A percentile compares a stretch with the other conserved stretches of the same genome.
Evolutionary conservation across 805 yeast genomes (phyloP).

Genomic region (Candida krabiensis): DNA sequence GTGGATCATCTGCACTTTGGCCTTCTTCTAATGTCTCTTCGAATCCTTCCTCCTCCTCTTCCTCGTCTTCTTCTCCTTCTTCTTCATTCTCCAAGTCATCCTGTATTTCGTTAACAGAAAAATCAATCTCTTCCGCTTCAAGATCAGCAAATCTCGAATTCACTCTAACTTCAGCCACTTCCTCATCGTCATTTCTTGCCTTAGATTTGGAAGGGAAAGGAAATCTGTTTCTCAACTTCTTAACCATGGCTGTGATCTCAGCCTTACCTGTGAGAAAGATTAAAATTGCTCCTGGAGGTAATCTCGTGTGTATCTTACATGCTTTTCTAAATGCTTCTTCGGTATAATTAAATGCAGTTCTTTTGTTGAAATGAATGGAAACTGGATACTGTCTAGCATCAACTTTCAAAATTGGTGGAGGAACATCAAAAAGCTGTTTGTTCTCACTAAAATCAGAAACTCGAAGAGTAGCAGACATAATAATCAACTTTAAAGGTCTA

Average conservation of each 20-base stretch:
- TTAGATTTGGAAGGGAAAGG: constrained; percentile 44
- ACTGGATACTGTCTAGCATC: constrained; percentile 96
- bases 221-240: constrained; percentile 63
- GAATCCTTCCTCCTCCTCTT: constrained; percentile 61
- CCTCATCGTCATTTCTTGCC: constrained; percentile 25
- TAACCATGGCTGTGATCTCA: constrained; percentile 79
- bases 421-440: constrained; percentile 55
- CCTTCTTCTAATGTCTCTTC: constrained; percentile 72
- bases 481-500: constrained; percentile 74
- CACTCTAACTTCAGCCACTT: constrained; percentile 46
- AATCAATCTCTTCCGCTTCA: constrained; percentile 89
- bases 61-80: constrained; percentile 52
- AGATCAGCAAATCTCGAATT: constrained; percentile 61
- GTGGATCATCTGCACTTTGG: constrained; percentile 72
- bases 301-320: constrained; percentile 76
- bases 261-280: constrained; percentile 93
- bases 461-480: constrained; percentile 96
- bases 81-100: constrained; percentile 42
- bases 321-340: constrained; percentile 87
- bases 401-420: constrained; percentile 88
- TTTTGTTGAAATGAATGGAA: constrained; percentile 81
- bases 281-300: constrained; percentile 94
- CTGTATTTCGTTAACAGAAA: constrained; percentile 40
- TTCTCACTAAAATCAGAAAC: constrained; percentile 93
- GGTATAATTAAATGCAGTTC: constrained; percentile 74